Evolutionary conservation across 495 filamentous ascomycete species (phyloP), one percentile per base, ranked within the genome.

Genomic region (Durotheca rogersii): DNA sequence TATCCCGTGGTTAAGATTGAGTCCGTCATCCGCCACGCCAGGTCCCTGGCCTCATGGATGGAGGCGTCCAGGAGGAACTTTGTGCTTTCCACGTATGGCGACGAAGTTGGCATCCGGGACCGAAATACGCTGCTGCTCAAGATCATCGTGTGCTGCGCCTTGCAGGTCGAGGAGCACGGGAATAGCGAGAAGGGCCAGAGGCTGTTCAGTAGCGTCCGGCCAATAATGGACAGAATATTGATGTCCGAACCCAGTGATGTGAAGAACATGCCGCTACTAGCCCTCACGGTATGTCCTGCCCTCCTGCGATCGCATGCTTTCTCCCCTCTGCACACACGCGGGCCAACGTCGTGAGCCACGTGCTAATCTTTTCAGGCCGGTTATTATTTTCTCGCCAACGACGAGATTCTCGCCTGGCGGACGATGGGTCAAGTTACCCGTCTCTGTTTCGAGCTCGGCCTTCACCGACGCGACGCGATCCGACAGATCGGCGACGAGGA

Each of bases 381-480:
- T 36, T 95, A 94, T 68, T 79, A 90, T 60, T 95, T 89, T 51
- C 83, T 92, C 40, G 81, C 79, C 15, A 88, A 88, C 44, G 86
- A 93, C 56, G 89, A 95, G 66, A 75, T 83, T 2, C 78, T 89
- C 52, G 85, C 86, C 5, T 95, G 89, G 80, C 79, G 89, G 0
- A 71, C 89, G 12, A 88, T 89, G 52, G 89, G 89, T 7, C 72
- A 89, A 38, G 81, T 86, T 7, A 79, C 82, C 5, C 79, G 88
- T 0, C 80, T 89, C 67, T 91, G 87, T 49, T 72, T 93, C 3
- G 88, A 93, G 65, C 70, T 92, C 38, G 89, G 89, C 4, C 71
- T 95, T 15, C 89, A 95, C 65, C 77, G 87, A 15, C 76, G 82
- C 36, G 86, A 89, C 48, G 85, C 83, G 6, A 68, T 92, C 50